phyloP scores from a whole-genome alignment of 768 basidiomycete species.

The Mycena rebaudengoi region DNA sequence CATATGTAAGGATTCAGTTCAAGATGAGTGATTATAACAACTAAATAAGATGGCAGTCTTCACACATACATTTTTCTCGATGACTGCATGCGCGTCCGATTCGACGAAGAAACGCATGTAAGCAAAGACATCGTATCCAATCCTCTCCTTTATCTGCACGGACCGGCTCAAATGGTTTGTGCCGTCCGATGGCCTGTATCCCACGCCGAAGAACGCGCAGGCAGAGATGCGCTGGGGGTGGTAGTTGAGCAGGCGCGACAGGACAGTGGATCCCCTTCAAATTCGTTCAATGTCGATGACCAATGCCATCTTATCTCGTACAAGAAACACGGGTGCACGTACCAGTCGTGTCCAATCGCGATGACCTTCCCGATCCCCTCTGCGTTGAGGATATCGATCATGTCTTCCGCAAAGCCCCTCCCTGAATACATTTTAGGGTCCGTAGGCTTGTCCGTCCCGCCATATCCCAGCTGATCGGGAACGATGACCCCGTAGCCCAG shows the following conservation, averaged over 20 bases:
- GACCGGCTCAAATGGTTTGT: constrained; percentile 28
- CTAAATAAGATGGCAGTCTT: constrained; percentile 25
- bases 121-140: constrained; percentile 12
- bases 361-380: too few species aligned
- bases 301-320: too few species aligned
- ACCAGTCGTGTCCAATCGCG: too few species aligned
- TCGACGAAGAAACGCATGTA: constrained; percentile 23
- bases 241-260: constrained; percentile 47
- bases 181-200: constrained; percentile 33
- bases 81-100: constrained; percentile 41
- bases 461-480: too few species aligned
- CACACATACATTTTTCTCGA: constrained; percentile 45
- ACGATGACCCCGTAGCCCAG: too few species aligned
- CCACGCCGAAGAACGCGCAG: constrained; percentile 47
- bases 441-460: too few species aligned
- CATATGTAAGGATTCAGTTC: background rate
- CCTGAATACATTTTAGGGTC: too few species aligned
- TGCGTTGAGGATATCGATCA: too few species aligned
- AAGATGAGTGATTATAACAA: background rate
- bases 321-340: too few species aligned
- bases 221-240: constrained; percentile 49
- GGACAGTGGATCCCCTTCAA: constrained; percentile 48
- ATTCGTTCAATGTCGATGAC: too few species aligned
- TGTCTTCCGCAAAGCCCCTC: too few species aligned
- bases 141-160: background rate